Percentiles rank a stretch among this genome's conserved stretches.
Conservation (phyloP, 805 yeast genomes). For the Metschnikowia picachoensis region DNA sequence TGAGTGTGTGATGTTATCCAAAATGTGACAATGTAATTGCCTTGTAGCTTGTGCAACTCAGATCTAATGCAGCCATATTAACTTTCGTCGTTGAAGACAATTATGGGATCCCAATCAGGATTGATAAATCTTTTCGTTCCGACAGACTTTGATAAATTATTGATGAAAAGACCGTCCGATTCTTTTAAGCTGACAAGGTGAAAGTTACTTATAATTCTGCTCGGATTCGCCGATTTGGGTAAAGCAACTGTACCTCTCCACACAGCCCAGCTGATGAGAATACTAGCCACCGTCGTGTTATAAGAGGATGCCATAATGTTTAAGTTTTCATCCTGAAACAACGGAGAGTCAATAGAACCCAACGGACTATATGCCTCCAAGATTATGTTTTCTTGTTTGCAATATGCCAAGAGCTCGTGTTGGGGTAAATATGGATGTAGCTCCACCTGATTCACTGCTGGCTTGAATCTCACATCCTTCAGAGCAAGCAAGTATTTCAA, state of each 20-base stretch:
- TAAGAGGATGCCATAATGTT: slow-evolving; percentile 42
- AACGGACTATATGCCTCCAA: slow-evolving; percentile 79
- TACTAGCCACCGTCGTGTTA: slow-evolving; percentile 44
- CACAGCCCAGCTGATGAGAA: slow-evolving; percentile 57
- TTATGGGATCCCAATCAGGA: slow-evolving; percentile 34
- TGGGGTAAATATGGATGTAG: slow-evolving; percentile 72
- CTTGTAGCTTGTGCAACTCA: too few relatives aligned
- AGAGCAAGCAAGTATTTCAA: slow-evolving; percentile 47
- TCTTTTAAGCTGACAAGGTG: slow-evolving; percentile 28
- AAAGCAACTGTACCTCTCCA: slow-evolving; percentile 51
- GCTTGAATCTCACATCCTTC: slow-evolving; percentile 49
- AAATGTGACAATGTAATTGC: too few relatives aligned
- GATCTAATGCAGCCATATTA: too few relatives aligned
- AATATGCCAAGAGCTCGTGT: slow-evolving; percentile 49
- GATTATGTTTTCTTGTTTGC: slow-evolving; percentile 48
- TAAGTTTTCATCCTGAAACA: slow-evolving; percentile 43
- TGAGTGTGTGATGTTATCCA: too few relatives aligned
- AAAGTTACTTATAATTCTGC: slow-evolving; percentile 35
- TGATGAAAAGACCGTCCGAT: slow-evolving; percentile 33
- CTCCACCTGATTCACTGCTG: slow-evolving; percentile 75
- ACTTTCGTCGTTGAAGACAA: slow-evolving; percentile 23
- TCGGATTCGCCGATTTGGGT: slow-evolving; percentile 31
- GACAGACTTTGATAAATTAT: slow-evolving; percentile 21
- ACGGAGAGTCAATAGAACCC: slow-evolving; percentile 56
- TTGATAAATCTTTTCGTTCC: slow-evolving; percentile 32